Evolutionary conservation across 2,329 filamentous ascomycete genomes (phyloP).

Genomic region (Lecanicillium sp.): DNA sequence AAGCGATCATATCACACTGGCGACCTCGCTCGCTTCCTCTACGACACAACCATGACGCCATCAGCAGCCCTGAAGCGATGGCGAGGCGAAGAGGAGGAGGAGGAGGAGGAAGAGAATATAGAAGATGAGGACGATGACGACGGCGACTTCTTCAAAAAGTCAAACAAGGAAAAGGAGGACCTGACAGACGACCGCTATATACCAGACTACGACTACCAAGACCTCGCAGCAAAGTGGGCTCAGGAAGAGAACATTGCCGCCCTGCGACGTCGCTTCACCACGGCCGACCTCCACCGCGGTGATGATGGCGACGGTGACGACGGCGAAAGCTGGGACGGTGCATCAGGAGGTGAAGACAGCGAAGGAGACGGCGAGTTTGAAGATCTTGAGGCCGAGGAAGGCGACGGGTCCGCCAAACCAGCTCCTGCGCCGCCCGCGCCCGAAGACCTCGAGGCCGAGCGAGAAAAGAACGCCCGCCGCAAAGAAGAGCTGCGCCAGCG

Average conservation of each 20-base stretch:
- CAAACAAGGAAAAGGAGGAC: slow-evolving; percentile 58
- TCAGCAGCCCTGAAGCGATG: slow-evolving; percentile 71
- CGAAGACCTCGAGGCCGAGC: slow-evolving; percentile 71
- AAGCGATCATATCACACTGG: slow-evolving; percentile 67
- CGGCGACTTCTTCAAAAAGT: slow-evolving; percentile 59
- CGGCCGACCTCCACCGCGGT: slow-evolving; percentile 44
- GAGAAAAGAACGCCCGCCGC: slow-evolving; percentile 79
- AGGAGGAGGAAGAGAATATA: slow-evolving; percentile 52
- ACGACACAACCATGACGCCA: slow-evolving; percentile 72
- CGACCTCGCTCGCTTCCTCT: slow-evolving; percentile 82
- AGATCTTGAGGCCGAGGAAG: slow-evolving; percentile 60
- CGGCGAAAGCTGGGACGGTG: slow-evolving; percentile 44
- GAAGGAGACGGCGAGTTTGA: slow-evolving; percentile 48
- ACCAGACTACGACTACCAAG: slow-evolving; percentile 71
- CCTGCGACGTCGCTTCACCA: slow-evolving; percentile 69
- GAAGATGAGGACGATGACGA: slow-evolving; percentile 51
- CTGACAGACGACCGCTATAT: slow-evolving; percentile 73
- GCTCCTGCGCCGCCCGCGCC: slow-evolving; percentile 35
- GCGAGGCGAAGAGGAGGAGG: slow-evolving; percentile 57
- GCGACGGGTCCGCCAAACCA: slow-evolving; percentile 33
- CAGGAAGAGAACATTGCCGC: slow-evolving; percentile 68
- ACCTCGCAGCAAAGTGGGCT: slow-evolving; percentile 79
- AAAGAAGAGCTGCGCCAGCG: slow-evolving; percentile 93
- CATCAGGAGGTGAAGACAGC: slow-evolving; percentile 39
- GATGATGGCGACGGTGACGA: slow-evolving; percentile 30